Evolutionary conservation across 352 stramenopile genomes (phyloP).

Genomic region (Elongisporangium senticosum): DNA sequence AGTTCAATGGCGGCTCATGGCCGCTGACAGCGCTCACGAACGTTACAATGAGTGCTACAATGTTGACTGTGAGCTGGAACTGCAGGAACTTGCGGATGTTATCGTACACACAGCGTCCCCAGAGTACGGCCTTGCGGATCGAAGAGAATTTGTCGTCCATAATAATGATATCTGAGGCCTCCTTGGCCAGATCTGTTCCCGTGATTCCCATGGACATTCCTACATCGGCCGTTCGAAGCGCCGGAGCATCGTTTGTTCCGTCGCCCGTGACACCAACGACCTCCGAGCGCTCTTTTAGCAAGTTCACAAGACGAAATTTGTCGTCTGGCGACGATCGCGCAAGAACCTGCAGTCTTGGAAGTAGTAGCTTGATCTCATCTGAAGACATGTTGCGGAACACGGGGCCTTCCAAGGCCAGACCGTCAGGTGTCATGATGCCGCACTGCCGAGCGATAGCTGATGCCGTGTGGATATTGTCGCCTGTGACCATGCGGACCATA

Average conservation of each 20-base stretch:
- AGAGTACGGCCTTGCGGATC: constrained; percentile 72
- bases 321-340: constrained; percentile 94
- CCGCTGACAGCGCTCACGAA: constrained; percentile 80
- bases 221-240: constrained; percentile 63
- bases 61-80: constrained; percentile 83
- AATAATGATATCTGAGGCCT: constrained; percentile 84
- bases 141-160: constrained; percentile 86
- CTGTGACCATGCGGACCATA: constrained; percentile 99
- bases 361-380: constrained; percentile 50
- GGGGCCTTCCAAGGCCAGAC: constrained; percentile 89
- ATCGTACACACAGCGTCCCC: constrained; percentile 79
- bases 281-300: constrained; percentile 65
- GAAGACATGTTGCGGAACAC: constrained; percentile 86
- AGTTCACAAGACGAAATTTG: constrained; percentile 95
- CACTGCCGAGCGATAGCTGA: constrained; percentile 95
- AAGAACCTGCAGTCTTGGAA: constrained; percentile 85
- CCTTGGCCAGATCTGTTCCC: constrained; percentile 74
- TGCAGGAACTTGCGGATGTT: constrained; percentile 85
- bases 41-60: constrained; percentile 71
- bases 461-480: constrained; percentile 98
- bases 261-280: constrained; percentile 79
- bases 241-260: constrained; percentile 77
- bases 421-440: constrained; percentile 92
- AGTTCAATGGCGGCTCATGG: constrained; percentile 75
- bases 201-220: constrained; percentile 80